Percentiles rank a stretch among this genome's conserved stretches.
These are phyloP conservation scores for Mycena vitilis DNA, from an alignment of 768 basidiomycete species.

Conservation along the genomic window DNA sequence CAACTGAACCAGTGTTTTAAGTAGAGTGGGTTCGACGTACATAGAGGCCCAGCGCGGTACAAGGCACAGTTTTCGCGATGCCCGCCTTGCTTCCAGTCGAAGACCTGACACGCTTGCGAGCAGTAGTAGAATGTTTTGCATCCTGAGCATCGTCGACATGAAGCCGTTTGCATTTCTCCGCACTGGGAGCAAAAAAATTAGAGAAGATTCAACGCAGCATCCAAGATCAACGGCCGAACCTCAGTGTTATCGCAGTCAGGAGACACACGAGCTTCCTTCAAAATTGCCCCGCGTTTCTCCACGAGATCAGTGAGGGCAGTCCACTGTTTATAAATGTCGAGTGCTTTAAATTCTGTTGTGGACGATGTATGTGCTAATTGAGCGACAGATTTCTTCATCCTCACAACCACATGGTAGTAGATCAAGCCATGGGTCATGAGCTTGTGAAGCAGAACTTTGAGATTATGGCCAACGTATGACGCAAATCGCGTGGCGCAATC, in stretches of 20 bases:
- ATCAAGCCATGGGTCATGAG: background rate
- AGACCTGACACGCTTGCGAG: background rate
- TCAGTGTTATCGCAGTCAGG: constrained; percentile 7
- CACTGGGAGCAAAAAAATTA: background rate
- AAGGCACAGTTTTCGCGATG: constrained; percentile 6
- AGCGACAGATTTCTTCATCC: too few relatives aligned
- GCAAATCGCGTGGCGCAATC: constrained; percentile 14
- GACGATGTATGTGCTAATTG: background rate
- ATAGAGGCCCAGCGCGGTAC: background rate
- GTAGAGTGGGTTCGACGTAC: background rate
- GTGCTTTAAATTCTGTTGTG: background rate
- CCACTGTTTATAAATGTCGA: constrained; percentile 1
- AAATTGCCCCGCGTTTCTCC: background rate
- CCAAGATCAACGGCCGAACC: background rate
- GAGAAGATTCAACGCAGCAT: background rate
- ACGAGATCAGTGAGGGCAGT: background rate
- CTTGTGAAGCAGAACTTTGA: background rate
- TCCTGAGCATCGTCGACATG: constrained; percentile 7
- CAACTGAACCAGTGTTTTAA: background rate
- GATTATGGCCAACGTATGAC: constrained; percentile 3
- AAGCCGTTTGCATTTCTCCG: background rate
- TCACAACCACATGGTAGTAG: constrained; percentile 4
- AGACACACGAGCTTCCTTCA: background rate
- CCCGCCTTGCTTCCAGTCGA: constrained; percentile 6
- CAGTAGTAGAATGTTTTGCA: background rate